These are phyloP conservation scores for Ananas comosus DNA, from an alignment of 176 grass and related monocot genomes.

Conservation along the genomic window DNA sequence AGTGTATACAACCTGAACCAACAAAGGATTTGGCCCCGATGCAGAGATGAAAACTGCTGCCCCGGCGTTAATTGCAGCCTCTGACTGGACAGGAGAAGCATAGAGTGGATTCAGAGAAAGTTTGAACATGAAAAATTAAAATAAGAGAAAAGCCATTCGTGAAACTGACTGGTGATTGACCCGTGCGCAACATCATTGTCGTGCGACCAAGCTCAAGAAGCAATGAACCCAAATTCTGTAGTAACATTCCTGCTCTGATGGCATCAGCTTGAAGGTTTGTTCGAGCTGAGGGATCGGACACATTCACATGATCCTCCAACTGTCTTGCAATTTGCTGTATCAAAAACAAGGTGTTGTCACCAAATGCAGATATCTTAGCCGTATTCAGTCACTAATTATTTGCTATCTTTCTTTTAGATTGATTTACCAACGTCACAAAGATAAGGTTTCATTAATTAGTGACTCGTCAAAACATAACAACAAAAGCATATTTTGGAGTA, in stretches of 20 bases:
- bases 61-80: slow-evolving; percentile 76
- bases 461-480: too few relatives aligned
- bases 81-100: slow-evolving; percentile 48
- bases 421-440: too few relatives aligned
- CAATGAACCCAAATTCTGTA: slow-evolving; percentile 86
- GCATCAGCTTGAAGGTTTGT: slow-evolving; percentile 52
- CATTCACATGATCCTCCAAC: slow-evolving; percentile 50
- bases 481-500: too few relatives aligned
- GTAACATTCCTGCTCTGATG: slow-evolving; percentile 38
- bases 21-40: slow-evolving; percentile 84
- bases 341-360: slow-evolving; percentile 24
- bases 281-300: slow-evolving; percentile 37
- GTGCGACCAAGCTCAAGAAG: slow-evolving; percentile 89
- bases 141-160: slow-evolving; percentile 4
- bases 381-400: slow-evolving; percentile 10
- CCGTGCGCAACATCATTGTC: slow-evolving; percentile 61
- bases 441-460: too few relatives aligned
- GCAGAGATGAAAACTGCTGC: slow-evolving; percentile 94
- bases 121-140: slow-evolving; percentile 1
- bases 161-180: slow-evolving; percentile 53
- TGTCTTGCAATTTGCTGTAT: slow-evolving; percentile 58
- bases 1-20: slow-evolving; percentile 74
- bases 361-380: slow-evolving; percentile 1
- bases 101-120: slow-evolving; percentile 17
- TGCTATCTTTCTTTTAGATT: too few relatives aligned